Evolutionary conservation across 768 basidiomycete genomes (phyloP), one percentile per base, ranked within the genome.

Genomic region (Amanita jacksonii): DNA sequence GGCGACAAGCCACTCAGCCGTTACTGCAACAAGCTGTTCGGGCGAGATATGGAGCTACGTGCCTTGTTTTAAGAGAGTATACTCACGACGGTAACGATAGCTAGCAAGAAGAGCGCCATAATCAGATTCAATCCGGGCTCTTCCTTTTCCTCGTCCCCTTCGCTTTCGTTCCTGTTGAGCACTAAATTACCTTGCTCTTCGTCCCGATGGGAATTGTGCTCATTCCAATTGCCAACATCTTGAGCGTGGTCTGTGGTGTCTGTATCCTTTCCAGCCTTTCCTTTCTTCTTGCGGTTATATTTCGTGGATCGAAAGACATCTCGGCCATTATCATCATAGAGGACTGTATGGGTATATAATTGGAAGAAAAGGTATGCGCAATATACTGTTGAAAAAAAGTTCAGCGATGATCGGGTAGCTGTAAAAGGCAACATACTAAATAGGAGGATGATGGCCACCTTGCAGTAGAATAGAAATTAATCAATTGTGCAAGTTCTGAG

Each of bases 371-470:
- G 73, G 53, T 84, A 87, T n/a, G 69, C 71, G 2, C 53, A 66
- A 56, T 90, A 90, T 47, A 87, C 84, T 88, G 24, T 70, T 72
- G 25, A 68, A 56, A 8, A 38, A 16, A 38, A 22, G 52, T 18
- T 41, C 48, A 28, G 8, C 46, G 34, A n/a, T n/a, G n/a, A 45
- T 7, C 28, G 27, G 16, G n/a, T 4, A 27, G 32, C n/a, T 3
- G 13, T 6, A 13, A 43, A 32, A 22, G 18, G 35, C 27, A 2
- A 50, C 79, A 48, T 58, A 86, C 84, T 81, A 62, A 85, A 70
- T 9, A 90, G 71, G 8, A 90, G 70, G 43, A 92, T 79, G 43
- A 92, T 69, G 1, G 89, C 73, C 23, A 81, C 79, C 81, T 85
- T 49, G 31, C 20, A n/a, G n/a, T n/a, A n/a, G n/a, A n/a, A n/a